Evolutionary conservation across 2,329 filamentous ascomycete species (phyloP).

Genomic region (Aspergillus eucalypticola): DNA sequence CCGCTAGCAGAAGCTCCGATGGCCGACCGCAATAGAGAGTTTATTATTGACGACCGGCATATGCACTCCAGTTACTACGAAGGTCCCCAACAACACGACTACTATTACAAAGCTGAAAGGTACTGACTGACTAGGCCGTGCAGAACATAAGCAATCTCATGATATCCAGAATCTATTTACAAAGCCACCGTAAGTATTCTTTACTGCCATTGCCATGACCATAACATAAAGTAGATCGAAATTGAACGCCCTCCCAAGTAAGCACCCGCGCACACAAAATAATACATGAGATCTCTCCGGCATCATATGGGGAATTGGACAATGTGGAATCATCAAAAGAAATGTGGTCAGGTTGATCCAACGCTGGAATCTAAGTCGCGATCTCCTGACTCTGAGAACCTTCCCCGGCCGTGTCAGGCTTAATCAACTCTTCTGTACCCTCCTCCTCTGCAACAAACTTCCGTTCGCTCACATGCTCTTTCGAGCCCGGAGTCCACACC

Average conservation of each 20-base stretch:
- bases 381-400: slow-evolving; percentile 33
- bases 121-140: not conserved
- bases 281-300: slow-evolving; percentile 27
- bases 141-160: slow-evolving; percentile 5
- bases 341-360: not conserved
- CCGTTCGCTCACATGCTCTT: slow-evolving; percentile 75
- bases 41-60: not conserved
- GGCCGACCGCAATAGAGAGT: slow-evolving; percentile 6
- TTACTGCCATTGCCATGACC: slow-evolving; percentile 18
- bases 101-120: not conserved
- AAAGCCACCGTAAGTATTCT: slow-evolving; percentile 15
- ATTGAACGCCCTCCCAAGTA: slow-evolving; percentile 22
- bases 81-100: not conserved
- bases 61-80: not conserved
- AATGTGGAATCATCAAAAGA: slow-evolving; percentile 5
- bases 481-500: slow-evolving; percentile 74
- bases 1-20: not conserved
- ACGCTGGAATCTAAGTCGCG: slow-evolving; percentile 27
- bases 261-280: slow-evolving; percentile 21
- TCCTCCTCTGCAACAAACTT: slow-evolving; percentile 74
- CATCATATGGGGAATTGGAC: slow-evolving; percentile 10
- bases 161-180: slow-evolving; percentile 31
- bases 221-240: slow-evolving; percentile 13
- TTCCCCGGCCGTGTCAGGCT: slow-evolving; percentile 53
- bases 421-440: slow-evolving; percentile 68